Conservation (phyloP, 2,329 filamentous ascomycete genomes). For the Sporothrix brasiliensis region DNA sequence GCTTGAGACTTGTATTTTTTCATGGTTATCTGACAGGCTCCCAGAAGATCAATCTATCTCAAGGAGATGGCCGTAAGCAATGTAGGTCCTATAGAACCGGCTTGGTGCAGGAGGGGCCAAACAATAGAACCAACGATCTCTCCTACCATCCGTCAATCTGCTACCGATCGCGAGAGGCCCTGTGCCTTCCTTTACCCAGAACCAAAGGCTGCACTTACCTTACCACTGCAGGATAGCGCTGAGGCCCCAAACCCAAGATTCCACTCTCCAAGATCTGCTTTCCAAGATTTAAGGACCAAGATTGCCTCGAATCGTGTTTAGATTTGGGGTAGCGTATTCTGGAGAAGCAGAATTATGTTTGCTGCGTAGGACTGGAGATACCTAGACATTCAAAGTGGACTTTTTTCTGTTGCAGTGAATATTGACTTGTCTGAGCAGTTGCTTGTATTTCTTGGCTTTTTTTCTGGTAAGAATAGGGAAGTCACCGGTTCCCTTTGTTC, state of each 20-base stretch:
- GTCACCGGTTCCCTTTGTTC: no score
- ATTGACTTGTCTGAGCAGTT: no score
- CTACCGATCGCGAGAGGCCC: neutral
- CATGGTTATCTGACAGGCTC: neutral
- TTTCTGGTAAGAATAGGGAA: no score
- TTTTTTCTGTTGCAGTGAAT: no score
- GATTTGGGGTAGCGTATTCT: neutral
- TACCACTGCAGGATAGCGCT: neutral
- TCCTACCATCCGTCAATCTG: neutral
- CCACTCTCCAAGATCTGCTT: neutral
- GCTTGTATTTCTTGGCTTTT: no score
- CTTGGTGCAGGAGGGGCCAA: neutral
- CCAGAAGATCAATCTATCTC: neutral
- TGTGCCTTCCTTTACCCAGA: neutral
- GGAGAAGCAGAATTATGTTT: neutral
- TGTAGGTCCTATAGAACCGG: neutral
- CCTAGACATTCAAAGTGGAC: neutral
- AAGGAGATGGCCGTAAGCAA: neutral
- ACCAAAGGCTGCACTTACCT: slow-evolving; percentile 1
- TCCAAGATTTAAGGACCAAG: neutral
- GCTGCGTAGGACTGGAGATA: neutral
- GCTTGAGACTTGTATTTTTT: no score
- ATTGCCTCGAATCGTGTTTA: neutral
- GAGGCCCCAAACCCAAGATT: neutral
- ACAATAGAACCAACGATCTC: neutral